Conservation (phyloP, 1,284 basidiomycete genomes). For the Malassezia dermatis region DNA sequence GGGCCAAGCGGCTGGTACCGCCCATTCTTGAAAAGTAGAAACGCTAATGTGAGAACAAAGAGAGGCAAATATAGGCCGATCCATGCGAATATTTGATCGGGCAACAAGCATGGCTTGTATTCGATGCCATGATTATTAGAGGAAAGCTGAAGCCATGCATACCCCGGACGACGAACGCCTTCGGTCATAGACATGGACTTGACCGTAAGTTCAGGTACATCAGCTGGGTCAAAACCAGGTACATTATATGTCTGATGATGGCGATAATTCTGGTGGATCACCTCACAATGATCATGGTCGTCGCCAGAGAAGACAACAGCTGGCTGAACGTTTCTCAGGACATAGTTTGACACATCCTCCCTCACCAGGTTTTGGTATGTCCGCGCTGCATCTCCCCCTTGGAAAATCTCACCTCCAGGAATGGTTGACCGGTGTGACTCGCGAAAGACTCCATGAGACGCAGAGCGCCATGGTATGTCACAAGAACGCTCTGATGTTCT, state of each 20-base stretch:
- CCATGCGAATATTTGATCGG: constrained; percentile 36
- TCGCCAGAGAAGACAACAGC: constrained; percentile 33
- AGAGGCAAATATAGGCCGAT: constrained; percentile 23
- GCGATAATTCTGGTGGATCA: constrained; percentile 17
- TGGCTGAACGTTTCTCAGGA: constrained; percentile 23
- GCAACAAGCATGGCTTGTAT: constrained; percentile 31
- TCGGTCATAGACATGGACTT: constrained; percentile 39
- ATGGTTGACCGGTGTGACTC: constrained; percentile 17
- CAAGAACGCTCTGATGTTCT: constrained; percentile 9
- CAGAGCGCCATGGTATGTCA: constrained; percentile 18
- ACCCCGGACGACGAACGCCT: constrained; percentile 30
- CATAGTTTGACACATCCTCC: constrained; percentile 21
- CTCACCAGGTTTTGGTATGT: constrained; percentile 36
- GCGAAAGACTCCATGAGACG: constrained; percentile 21
- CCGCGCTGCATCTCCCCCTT: constrained; percentile 24
- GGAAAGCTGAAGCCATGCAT: constrained; percentile 25
- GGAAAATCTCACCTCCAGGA: constrained; percentile 18
- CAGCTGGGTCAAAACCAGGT: constrained; percentile 12
- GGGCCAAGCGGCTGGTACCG: neutral
- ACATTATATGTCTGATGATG: neutral
- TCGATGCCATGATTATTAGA: constrained; percentile 5
- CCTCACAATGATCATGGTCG: constrained; percentile 41
- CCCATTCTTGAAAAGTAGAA: neutral
- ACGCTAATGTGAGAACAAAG: constrained; percentile 15
- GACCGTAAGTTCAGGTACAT: constrained; percentile 31